These are phyloP conservation scores for Aureobasidium vineae DNA, from an alignment of 2,329 filamentous ascomycete species.

Conservation along the genomic window DNA sequence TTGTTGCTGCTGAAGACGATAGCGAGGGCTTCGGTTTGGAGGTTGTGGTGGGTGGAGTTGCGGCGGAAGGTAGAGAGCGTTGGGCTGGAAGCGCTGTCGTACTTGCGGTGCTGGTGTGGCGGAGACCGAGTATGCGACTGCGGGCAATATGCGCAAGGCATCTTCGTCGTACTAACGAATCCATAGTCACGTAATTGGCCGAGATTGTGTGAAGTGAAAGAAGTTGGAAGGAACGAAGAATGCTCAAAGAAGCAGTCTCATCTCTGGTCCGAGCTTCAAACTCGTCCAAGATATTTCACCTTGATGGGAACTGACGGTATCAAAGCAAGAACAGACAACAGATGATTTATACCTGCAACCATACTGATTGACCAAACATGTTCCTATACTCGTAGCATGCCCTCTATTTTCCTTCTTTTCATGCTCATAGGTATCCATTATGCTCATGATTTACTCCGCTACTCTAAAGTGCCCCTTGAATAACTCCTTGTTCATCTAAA, in stretches of 20 bases:
- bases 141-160: constrained; percentile 6
- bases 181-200: background rate
- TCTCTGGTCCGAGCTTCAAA: constrained; percentile 9
- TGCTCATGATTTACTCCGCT: constrained; percentile 3
- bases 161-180: background rate
- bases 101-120: background rate
- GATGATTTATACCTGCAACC: background rate
- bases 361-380: background rate
- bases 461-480: background rate
- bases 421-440: constrained; percentile 17
- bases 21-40: background rate
- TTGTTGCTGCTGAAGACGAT: background rate
- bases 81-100: background rate
- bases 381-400: background rate
- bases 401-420: background rate
- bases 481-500: background rate
- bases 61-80: background rate
- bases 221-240: background rate
- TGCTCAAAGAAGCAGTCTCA: background rate
- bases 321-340: background rate
- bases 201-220: background rate
- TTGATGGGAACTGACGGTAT: background rate
- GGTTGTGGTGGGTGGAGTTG: background rate
- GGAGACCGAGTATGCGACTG: constrained; percentile 16
- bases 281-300: background rate